Evolutionary conservation across 2,329 filamentous ascomycete genomes (phyloP), one percentile per base, ranked within the genome.

Genomic region (Orbilia quercus): DNA sequence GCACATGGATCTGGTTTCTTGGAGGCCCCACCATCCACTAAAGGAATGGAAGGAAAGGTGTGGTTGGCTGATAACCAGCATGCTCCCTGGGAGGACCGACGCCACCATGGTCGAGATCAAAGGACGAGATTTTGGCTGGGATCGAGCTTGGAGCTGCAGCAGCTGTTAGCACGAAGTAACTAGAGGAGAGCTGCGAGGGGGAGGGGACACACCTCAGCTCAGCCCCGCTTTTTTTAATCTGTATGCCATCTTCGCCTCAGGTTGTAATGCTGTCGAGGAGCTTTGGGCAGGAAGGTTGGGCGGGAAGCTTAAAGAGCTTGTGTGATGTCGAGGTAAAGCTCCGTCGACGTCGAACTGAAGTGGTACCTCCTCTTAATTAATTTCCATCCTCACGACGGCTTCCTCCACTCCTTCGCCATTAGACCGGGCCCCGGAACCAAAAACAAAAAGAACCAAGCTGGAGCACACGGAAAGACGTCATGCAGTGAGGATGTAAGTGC

Each of bases 181-280:
- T n/a, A n/a, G n/a, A n/a, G n/a, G n/a, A n/a, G n/a, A n/a, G n/a
- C n/a, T n/a, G n/a, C n/a, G n/a, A n/a, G n/a, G n/a, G n/a, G n/a
- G 31, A 28, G 28, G 36, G 47, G 57, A 58, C 42, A 51, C 47
- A 65, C 53, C 57, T 72, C 67, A 72, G 67, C 67, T 59, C 67
- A 72, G 67, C 67, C 67, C 67, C 67, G 67, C 67, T 72, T 72
- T 69, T 65, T 58, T n/a, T n/a, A n/a, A n/a, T n/a, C n/a, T n/a
- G n/a, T n/a, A n/a, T n/a, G 50, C 7, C 63, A 54, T 59, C 44
- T 44, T 64, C 53, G 59, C 48, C 64, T 31, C 55, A 57, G 48
- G 48, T 62, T 70, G 50, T 57, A 63, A 70, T 50, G 57, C 62
- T 34, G 55, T n/a, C 62, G 65, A 63, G 47, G 9, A 57, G 65